Evolutionary conservation across 257 asterid genomes (phyloP), one percentile per base, ranked within the genome.

Genomic region (Salvia rosmarinus): DNA sequence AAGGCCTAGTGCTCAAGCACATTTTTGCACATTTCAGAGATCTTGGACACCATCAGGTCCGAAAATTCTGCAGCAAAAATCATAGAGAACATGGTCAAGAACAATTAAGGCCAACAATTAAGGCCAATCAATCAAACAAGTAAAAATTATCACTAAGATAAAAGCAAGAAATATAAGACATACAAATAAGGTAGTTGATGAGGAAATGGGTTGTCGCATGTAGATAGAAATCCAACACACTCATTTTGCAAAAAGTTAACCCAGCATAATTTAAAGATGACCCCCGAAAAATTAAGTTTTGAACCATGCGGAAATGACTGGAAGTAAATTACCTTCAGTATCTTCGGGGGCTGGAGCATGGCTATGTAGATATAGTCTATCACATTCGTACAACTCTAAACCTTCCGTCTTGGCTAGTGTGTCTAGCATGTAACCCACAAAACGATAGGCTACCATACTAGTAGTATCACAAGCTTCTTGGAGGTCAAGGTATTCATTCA

Each of bases 381-480:
- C 82, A 68, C 76, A 78, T 64, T 68, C 68, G 67, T 49, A 39
- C 61, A 90, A 65, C 64, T 56, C 64, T 50, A 85, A 32, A 52
- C 85, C 82, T 59, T 79, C 85, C 12, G 57, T 42, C n/a, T n/a
- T n/a, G n/a, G n/a, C n/a, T n/a, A n/a, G n/a, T n/a, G n/a, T n/a
- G n/a, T n/a, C n/a, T n/a, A n/a, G n/a, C n/a, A n/a, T 72, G 74
- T 75, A 66, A 72, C 90, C 96, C 34, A 85, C 85, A 71, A 85
- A 73, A 57, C 68, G 71, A 74, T 88, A 86, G 59, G 91, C 89
- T 54, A 76, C 76, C 83, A 85, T 82, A 72, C 91, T 86, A 44
- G 95, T 80, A 56, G 52, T 78, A 79, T 95, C 98, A 83, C 97
- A 88, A 78, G 93, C 95, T 83, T 85, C 87, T 83, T 95, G 98